Evolutionary conservation across 768 basidiomycete species (phyloP), one percentile per base, ranked within the genome.

Genomic region (Butyriboletus loyo): DNA sequence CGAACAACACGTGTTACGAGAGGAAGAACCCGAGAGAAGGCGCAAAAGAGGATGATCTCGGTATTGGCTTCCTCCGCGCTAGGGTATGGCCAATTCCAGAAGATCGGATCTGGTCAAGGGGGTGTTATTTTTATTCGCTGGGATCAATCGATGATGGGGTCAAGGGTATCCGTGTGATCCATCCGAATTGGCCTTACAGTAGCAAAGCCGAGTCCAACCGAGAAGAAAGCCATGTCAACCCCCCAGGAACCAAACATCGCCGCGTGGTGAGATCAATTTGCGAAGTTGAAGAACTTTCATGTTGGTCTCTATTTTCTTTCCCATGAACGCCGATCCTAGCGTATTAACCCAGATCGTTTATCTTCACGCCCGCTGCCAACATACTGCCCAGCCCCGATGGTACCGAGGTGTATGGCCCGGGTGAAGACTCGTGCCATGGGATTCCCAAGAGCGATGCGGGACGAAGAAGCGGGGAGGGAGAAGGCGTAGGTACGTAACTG

Each of bases 81-180:
- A 50, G 50, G 50, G 42, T 11, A 65, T 51, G 50, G 34, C 62
- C 40, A 52, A 62, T 62, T 65, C 43, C 3, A 53, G 15, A 63
- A 65, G 65, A 57, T 59, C 36, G 53, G 57, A 66, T 66, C 64
- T 65, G 40, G 28, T 17, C 44, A 27, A 10, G 46, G 54, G 54
- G 47, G 46, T 46, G 43, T 30, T 44, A 48, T 53, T 53, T 50
- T 46, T 48, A 38, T 48, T 40, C 36, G 27, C 14, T 44, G 35
- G 30, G 43, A 46, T 27, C 19, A 49, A 15, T 22, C 21, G 9
- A 22, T 32, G 24, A 37, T 37, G 51, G 65, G 65, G 59, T 15
- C 45, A 59, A 64, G 64, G 64, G 65, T 22, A 38, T 46, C 52
- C 55, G 41, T 15, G 35, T 36, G n/a, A n/a, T n/a, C n/a, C n/a